Conservation (phyloP, 148 eudicot genomes). For the Diospyros lotus region DNA sequence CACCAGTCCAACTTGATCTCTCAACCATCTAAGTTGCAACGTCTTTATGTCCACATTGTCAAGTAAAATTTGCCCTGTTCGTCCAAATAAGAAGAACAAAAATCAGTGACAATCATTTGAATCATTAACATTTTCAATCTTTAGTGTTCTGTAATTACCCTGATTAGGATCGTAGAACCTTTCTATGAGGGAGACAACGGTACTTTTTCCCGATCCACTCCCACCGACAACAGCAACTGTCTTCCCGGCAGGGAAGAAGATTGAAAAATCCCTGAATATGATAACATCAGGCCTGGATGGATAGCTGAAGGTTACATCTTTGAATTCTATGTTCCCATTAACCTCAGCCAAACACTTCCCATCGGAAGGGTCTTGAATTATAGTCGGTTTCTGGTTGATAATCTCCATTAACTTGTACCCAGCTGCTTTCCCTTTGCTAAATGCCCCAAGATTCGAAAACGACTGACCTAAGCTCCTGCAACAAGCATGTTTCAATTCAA, state of each 20-base stretch:
- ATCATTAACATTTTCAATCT: too few species aligned
- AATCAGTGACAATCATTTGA: neutral
- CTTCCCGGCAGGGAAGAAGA: conserved; percentile 97
- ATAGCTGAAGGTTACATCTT: conserved; percentile 83
- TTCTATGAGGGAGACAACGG: conserved; percentile 92
- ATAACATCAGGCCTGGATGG: conserved; percentile 97
- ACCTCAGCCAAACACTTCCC: conserved; percentile 76
- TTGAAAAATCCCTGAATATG: conserved; percentile 83
- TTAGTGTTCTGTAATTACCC: conserved; percentile 36
- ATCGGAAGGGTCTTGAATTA: conserved; percentile 58
- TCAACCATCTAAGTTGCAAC: conserved; percentile 77
- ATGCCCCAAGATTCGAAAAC: conserved; percentile 96
- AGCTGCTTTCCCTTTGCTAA: conserved; percentile 98
- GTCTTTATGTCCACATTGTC: conserved; percentile 84
- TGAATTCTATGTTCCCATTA: conserved; percentile 87
- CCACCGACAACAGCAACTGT: conserved; percentile 98
- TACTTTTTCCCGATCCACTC: conserved; percentile 98
- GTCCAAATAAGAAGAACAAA: neutral
- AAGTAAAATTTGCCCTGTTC: conserved; percentile 75
- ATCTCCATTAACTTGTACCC: conserved; percentile 97
- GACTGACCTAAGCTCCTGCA: conserved; percentile 99
- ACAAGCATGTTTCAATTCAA: neutral
- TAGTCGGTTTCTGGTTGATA: conserved; percentile 85
- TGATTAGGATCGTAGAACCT: conserved; percentile 95
- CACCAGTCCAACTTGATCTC: conserved; percentile 92